Base-by-base conservation (phyloP, 176 grass and related monocot genomes). In the Canna indica region DNA sequence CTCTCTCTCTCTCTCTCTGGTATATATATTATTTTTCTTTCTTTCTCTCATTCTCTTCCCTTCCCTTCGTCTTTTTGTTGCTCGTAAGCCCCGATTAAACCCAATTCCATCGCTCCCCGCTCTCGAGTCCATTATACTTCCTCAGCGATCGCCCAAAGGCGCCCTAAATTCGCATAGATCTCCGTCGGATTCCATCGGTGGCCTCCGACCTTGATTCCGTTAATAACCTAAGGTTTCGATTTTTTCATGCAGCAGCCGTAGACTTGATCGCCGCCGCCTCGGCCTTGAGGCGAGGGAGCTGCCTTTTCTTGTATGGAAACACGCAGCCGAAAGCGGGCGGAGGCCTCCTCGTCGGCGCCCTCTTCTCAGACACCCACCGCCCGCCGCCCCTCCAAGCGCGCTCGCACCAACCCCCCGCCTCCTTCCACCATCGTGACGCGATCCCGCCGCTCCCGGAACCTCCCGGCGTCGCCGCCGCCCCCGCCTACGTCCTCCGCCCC, bases 291-390 rank as follows among this genome's bases (percentile, higher is more conserved):
- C 78, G 83, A 84, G 71, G 76, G 71, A 75, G 82, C 64, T 66
- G 16, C 26, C 33, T 29, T 47, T 35, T 63, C 68, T 73, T 90
- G 90, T 90, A 95, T 95, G 90, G 90, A 95, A 95, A 95, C 90
- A 79, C 86, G 90, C 67, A 95, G 90, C 84, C 81, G 90, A 84
- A 95, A 95, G 86, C 84, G 90, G 84, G 90, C 90, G 90, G 86
- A 87, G 87, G 86, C 90, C 78, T 90, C 91, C 74, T 73, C 71
- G 54, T 73, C 71, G 36, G 71, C 71, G 71, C 35, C 71, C 32
- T 87, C 84, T 90, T 95, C 91, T 90, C 83, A 80, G 70, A 59
- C 78, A 69, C 73, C 83, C 67, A 63, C 82, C 59, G 70, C 64
- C 17, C 8, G 24, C 72, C 71, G 77, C 47, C 39, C 67, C 36